These are phyloP conservation scores for Aspergillus tanneri DNA, from an alignment of 2,329 filamentous ascomycete species.

Conservation along the genomic window DNA sequence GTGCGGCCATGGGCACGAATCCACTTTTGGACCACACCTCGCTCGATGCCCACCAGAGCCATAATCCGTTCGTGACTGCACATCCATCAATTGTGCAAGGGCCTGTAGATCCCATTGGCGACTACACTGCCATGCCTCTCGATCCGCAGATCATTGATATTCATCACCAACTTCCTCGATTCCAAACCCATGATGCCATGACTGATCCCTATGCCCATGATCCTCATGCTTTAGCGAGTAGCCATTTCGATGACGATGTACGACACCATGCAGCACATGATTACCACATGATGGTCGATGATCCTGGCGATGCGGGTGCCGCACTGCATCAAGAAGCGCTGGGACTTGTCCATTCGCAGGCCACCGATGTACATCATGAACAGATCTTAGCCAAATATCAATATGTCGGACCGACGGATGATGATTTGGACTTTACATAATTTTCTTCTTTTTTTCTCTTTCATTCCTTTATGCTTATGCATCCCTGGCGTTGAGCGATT, in stretches of 20 bases:
- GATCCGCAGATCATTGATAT: conserved; percentile 62
- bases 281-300: conserved; percentile 46
- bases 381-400: conserved; percentile 42
- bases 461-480: background rate
- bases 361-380: conserved; percentile 43
- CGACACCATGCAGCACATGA: conserved; percentile 40
- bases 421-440: conserved; percentile 27
- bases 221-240: conserved; percentile 31
- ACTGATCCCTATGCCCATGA: conserved; percentile 35
- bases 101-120: conserved; percentile 39
- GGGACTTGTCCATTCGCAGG: conserved; percentile 39
- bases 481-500: conserved; percentile 3
- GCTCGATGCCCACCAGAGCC: conserved; percentile 22
- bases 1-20: conserved; percentile 14
- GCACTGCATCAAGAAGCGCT: conserved; percentile 40
- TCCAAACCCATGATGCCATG: conserved; percentile 41
- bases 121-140: conserved; percentile 54
- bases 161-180: conserved; percentile 44
- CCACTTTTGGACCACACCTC: conserved; percentile 25
- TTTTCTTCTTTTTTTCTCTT: conserved; percentile 6
- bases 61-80: conserved; percentile 35
- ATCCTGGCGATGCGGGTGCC: conserved; percentile 36
- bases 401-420: conserved; percentile 40
- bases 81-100: conserved; percentile 36
- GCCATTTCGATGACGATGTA: conserved; percentile 41